These are phyloP conservation scores for Fusarium dlaminii DNA, from an alignment of 2,329 filamentous ascomycete species.

Conservation along the genomic window DNA sequence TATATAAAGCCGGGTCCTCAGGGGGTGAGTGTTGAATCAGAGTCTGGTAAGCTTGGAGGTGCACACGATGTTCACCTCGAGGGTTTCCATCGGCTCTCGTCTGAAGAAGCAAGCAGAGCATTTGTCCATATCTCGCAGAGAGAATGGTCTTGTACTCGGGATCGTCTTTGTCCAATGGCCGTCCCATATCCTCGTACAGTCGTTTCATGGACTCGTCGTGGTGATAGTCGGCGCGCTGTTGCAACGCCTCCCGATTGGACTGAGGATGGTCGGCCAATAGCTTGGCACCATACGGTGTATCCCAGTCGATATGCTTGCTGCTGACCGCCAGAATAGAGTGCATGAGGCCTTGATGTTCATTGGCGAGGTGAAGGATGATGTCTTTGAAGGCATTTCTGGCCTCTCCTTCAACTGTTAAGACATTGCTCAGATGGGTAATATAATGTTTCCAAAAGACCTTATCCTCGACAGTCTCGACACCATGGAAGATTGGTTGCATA, in stretches of 20 bases:
- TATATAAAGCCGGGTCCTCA: slow-evolving; percentile 70
- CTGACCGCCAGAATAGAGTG: slow-evolving; percentile 88
- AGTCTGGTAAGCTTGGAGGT: slow-evolving; percentile 78
- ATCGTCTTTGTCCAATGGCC: slow-evolving; percentile 53
- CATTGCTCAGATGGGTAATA: slow-evolving; percentile 78
- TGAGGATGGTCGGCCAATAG: slow-evolving; percentile 60
- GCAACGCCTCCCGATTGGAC: slow-evolving; percentile 57
- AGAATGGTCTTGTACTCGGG: slow-evolving; percentile 58
- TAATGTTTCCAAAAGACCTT: slow-evolving; percentile 86
- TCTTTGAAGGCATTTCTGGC: slow-evolving; percentile 87
- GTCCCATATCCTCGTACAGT: slow-evolving; percentile 58
- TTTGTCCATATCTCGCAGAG: slow-evolving; percentile 68
- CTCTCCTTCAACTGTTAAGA: slow-evolving; percentile 84
- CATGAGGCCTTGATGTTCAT: slow-evolving; percentile 84
- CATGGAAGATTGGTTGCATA: slow-evolving; percentile 76
- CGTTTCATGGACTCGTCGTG: slow-evolving; percentile 64
- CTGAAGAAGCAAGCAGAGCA: slow-evolving; percentile 69
- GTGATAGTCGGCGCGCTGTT: slow-evolving; percentile 64
- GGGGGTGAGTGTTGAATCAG: slow-evolving; percentile 72
- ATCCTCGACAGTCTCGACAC: slow-evolving; percentile 83
- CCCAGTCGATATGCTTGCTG: slow-evolving; percentile 76
- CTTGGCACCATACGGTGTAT: slow-evolving; percentile 64
- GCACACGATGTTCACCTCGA: slow-evolving; percentile 78
- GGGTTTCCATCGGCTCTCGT: slow-evolving; percentile 65
- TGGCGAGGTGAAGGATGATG: slow-evolving; percentile 83